These are phyloP conservation scores for Zalerion maritima DNA, from an alignment of 495 filamentous ascomycete species.

Conservation along the genomic window DNA sequence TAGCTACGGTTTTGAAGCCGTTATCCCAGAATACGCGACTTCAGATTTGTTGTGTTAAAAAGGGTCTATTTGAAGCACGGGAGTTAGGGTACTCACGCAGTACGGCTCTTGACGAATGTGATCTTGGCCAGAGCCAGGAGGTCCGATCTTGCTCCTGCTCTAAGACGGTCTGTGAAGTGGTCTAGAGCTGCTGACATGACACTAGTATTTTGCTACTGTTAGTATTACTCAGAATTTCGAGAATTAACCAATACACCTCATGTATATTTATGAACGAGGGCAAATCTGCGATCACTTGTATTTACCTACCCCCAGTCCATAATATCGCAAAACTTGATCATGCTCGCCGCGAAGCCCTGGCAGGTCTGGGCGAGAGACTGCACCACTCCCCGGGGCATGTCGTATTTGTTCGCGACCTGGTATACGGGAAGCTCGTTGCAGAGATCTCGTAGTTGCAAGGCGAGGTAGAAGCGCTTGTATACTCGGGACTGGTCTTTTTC, in stretches of 20 bases:
- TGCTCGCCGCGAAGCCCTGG: conserved; percentile 64
- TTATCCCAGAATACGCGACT: conserved; percentile 59
- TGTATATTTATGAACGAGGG: conserved; percentile 1
- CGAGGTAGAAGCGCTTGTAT: conserved; percentile 66
- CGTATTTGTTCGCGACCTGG: conserved; percentile 53
- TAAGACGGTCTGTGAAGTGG: conserved; percentile 62
- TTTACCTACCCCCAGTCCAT: conserved; percentile 51
- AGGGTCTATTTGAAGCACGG: not conserved
- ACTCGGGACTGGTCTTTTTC: conserved; percentile 47
- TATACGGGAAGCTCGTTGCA: conserved; percentile 68
- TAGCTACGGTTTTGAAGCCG: conserved; percentile 52
- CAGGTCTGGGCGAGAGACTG: conserved; percentile 64
- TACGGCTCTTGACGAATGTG: conserved; percentile 64
- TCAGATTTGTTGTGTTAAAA: not conserved
- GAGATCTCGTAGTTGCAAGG: conserved; percentile 67
- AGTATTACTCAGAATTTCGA: conserved; percentile 1
- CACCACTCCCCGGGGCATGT: conserved; percentile 51
- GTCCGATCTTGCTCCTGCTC: conserved; percentile 60
- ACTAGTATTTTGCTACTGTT: conserved; percentile 10
- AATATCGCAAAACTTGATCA: conserved; percentile 58
- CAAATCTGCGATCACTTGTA: conserved; percentile 6
- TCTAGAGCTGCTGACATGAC: conserved; percentile 60
- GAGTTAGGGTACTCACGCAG: conserved; percentile 26
- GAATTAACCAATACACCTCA: conserved; percentile 6
- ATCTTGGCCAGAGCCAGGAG: conserved; percentile 60